Evolutionary conservation across 495 filamentous ascomycete species (phyloP).

Genomic region (Gamarada debralockiae): DNA sequence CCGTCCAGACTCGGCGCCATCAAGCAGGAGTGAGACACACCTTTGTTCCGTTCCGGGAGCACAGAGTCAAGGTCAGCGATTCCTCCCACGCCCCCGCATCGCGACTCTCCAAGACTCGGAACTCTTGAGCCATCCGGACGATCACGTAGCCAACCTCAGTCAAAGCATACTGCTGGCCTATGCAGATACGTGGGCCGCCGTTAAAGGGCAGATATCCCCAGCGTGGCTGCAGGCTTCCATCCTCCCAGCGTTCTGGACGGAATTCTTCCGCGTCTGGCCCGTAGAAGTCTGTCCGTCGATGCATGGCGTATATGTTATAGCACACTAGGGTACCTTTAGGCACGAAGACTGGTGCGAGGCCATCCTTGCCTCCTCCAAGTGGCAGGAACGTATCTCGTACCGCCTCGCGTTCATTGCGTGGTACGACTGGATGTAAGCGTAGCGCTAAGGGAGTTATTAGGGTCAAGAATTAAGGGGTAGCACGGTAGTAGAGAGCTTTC

Average conservation of each 20-base stretch:
- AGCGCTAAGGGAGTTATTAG: not conserved
- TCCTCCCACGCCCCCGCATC: conserved; percentile 1
- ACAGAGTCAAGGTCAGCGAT: not conserved
- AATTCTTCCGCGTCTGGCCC: conserved; percentile 30
- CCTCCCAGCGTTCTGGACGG: conserved; percentile 29
- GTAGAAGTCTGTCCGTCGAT: conserved; percentile 29
- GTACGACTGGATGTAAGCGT: not conserved
- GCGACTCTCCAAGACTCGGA: conserved; percentile 15
- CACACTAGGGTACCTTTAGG: conserved; percentile 23
- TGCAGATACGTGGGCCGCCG: conserved; percentile 27
- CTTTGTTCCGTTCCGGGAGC: not conserved
- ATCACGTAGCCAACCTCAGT: conserved; percentile 51
- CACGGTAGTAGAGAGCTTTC: not conserved
- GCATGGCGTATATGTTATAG: conserved; percentile 36
- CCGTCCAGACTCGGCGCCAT: not conserved
- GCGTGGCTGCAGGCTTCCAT: conserved; percentile 25
- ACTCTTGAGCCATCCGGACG: conserved; percentile 52
- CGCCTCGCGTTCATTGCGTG: not conserved
- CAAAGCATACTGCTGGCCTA: conserved; percentile 49
- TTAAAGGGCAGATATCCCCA: conserved; percentile 32
- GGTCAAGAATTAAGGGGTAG: not conserved
- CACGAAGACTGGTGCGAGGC: not conserved
- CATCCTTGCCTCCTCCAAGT: not conserved
- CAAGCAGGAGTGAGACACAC: not conserved
- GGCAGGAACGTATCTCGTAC: not conserved